Evolutionary conservation across 2,329 filamentous ascomycete genomes (phyloP).

Genomic region (Ceratocystis diversiconidia): DNA sequence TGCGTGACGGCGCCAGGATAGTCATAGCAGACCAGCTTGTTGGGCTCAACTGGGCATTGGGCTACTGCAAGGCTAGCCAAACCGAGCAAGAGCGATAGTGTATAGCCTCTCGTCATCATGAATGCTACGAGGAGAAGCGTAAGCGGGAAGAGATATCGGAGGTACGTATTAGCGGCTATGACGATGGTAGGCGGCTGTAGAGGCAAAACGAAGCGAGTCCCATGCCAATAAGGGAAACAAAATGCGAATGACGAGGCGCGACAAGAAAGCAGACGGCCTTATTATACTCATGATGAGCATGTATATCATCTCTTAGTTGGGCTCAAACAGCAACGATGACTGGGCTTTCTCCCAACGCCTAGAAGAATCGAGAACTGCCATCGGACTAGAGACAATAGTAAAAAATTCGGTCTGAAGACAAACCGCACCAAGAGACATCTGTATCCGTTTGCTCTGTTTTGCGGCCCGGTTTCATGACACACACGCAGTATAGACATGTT

Average conservation of each 20-base stretch:
- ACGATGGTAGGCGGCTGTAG: not conserved
- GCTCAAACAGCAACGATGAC: not conserved
- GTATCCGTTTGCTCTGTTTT: not conserved
- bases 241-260: not conserved
- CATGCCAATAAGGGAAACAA: not conserved
- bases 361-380: not conserved
- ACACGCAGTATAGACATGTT: not conserved
- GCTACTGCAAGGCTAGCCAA: not conserved
- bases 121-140: not conserved
- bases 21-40: conserved; percentile 16
- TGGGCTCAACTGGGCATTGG: conserved; percentile 12
- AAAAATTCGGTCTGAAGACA: not conserved
- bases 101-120: not conserved
- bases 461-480: not conserved
- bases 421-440: not conserved
- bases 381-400: not conserved
- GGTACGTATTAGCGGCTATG: not conserved
- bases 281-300: not conserved
- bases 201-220: not conserved
- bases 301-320: not conserved
- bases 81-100: not conserved
- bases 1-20: conserved; percentile 16
- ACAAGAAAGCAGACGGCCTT: not conserved
- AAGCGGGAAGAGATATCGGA: not conserved
- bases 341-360: not conserved